Evolutionary conservation across 2,329 filamentous ascomycete species (phyloP).

Genomic region (Penicillium sp.): DNA sequence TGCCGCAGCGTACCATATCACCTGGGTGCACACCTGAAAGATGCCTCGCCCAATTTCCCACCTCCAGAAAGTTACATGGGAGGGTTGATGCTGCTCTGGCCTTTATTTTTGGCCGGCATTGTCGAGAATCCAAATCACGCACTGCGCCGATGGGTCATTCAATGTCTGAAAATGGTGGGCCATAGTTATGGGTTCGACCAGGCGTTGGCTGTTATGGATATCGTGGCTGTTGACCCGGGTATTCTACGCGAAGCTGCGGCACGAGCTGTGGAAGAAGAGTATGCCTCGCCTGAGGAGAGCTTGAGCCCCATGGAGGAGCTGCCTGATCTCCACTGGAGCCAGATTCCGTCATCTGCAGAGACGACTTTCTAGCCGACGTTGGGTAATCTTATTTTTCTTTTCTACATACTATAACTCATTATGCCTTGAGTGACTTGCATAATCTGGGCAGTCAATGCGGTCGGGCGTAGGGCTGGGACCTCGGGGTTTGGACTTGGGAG

Average conservation of each 20-base stretch:
- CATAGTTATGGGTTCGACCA: constrained; percentile 47
- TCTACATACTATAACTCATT: not conserved
- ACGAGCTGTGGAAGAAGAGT: constrained; percentile 24
- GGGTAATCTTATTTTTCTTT: not conserved
- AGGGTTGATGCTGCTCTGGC: constrained; percentile 46
- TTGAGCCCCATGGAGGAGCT: constrained; percentile 5
- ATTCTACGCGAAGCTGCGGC: constrained; percentile 35
- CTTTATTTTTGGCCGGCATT: constrained; percentile 44
- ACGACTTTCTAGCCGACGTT: not conserved
- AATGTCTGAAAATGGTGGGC: constrained; percentile 43
- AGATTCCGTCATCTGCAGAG: constrained; percentile 13
- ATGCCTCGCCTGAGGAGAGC: not conserved
- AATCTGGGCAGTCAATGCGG: not conserved
- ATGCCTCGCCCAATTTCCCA: constrained; percentile 23
- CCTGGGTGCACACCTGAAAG: constrained; percentile 36
- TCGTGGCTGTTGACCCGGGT: constrained; percentile 38
- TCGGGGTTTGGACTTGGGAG: not conserved
- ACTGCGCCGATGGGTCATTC: constrained; percentile 41
- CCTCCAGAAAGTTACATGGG: constrained; percentile 40
- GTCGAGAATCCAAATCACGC: constrained; percentile 37
- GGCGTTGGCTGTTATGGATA: constrained; percentile 43
- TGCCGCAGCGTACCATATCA: constrained; percentile 47
- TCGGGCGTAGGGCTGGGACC: not conserved
- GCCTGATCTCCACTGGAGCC: constrained; percentile 10
- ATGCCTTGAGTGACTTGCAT: not conserved